Conservation (phyloP, 2,329 filamentous ascomycete species). For the Colletotrichum graminicola region DNA sequence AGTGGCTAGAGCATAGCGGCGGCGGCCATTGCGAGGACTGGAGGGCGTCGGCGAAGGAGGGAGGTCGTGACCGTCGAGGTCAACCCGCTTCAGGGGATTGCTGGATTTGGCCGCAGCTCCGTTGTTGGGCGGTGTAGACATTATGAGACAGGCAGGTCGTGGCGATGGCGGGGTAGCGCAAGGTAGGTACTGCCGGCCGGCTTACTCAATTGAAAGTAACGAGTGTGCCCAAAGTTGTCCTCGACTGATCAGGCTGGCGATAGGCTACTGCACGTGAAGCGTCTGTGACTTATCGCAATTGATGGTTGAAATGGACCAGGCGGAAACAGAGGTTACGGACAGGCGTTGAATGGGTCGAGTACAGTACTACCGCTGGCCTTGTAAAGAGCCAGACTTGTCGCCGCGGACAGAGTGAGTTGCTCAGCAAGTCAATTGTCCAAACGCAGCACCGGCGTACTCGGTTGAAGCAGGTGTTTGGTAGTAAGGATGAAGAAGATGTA, state of each 20-base stretch:
- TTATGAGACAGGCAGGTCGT: slow-evolving; percentile 17
- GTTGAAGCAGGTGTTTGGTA: slow-evolving; percentile 33
- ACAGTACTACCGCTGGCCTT: slow-evolving; percentile 44
- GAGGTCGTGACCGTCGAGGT: slow-evolving; percentile 85
- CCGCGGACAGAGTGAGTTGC: slow-evolving; percentile 43
- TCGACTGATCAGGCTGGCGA: slow-evolving; percentile 1
- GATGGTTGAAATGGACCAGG: background rate
- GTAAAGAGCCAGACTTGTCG: slow-evolving; percentile 44
- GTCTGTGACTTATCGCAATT: slow-evolving; percentile 4
- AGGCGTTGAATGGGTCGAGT: slow-evolving; percentile 27
- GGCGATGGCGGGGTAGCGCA: slow-evolving; percentile 15
- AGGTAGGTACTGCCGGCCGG: background rate
- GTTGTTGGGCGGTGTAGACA: slow-evolving; percentile 40
- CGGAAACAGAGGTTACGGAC: slow-evolving; percentile 10
- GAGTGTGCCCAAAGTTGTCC: background rate
- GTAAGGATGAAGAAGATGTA: background rate
- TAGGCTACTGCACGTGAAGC: background rate
- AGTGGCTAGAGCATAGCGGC: slow-evolving; percentile 91
- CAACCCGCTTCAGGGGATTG: slow-evolving; percentile 69
- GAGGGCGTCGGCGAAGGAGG: slow-evolving; percentile 95
- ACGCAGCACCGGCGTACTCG: slow-evolving; percentile 44
- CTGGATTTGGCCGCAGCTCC: slow-evolving; percentile 31
- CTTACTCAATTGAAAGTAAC: background rate
- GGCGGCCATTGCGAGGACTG: slow-evolving; percentile 83
- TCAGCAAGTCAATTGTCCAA: slow-evolving; percentile 41